Evolutionary conservation across 2,329 filamentous ascomycete species (phyloP).

Genomic region (Thelonectria rubi): DNA sequence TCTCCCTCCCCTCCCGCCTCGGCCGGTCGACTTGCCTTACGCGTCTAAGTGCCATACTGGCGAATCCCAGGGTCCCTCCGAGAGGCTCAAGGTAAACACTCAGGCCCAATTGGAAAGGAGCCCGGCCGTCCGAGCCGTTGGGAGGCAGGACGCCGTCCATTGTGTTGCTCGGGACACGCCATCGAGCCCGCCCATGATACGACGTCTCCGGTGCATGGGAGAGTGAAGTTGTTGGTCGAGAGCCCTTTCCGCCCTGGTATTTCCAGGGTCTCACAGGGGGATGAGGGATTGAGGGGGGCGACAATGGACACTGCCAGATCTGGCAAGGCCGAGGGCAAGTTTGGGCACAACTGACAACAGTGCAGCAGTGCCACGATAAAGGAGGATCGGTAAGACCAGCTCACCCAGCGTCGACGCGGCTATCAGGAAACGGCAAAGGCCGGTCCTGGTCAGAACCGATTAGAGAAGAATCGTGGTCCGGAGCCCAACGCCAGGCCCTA

Average conservation of each 20-base stretch:
- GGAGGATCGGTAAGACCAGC: no score
- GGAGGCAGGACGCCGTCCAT: not conserved
- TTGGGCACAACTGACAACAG: no score
- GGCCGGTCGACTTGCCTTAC: constrained; percentile 3
- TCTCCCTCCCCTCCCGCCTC: not conserved
- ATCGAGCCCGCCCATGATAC: constrained; percentile 22
- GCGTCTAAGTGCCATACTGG: constrained; percentile 7
- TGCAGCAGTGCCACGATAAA: not conserved
- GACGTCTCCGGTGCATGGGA: constrained; percentile 14
- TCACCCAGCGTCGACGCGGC: no score
- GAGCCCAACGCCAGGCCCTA: not conserved
- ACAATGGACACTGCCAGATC: constrained; percentile 1
- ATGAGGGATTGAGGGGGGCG: no score
- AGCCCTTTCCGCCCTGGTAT: not conserved
- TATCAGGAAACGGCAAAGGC: not conserved
- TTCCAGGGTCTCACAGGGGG: constrained; percentile 5
- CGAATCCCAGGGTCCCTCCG: not conserved
- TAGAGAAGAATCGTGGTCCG: not conserved
- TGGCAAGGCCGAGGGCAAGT: not conserved
- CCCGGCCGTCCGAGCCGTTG: not conserved
- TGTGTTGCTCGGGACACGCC: constrained; percentile 9
- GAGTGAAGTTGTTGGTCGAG: constrained; percentile 1
- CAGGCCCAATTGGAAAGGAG: constrained; percentile 18
- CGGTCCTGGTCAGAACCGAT: not conserved
- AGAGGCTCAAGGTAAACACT: not conserved